Evolutionary conservation across 768 basidiomycete species (phyloP), one percentile per base, ranked within the genome.

Genomic region (Suillus luteus): DNA sequence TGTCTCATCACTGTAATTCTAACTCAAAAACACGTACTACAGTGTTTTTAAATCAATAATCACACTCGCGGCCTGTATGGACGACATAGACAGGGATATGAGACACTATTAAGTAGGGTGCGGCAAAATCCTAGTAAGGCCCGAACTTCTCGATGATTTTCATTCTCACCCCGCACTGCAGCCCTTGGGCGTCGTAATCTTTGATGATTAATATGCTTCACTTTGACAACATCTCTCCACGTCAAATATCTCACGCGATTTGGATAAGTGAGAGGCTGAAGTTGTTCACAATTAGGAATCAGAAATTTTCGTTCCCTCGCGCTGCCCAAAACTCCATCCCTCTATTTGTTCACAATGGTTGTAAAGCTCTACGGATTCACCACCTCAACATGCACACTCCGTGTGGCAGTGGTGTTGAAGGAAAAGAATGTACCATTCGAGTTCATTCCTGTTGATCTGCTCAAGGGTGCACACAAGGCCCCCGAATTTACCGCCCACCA

Each of bases 381-480:
- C 2, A 63, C 31, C 15, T 85, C 85, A 1, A 79, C 81, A 31
- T 83, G 79, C 78, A 83, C 84, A 1, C 79, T 75, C 22, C 81
- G 81, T n/a, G 87, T 86, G 17, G 83, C 79, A 5, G 65, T 75
- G 27, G 75, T 85, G 5, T 72, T 84, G 63, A 79, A 80, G 67
- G 87, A 89, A 74, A 84, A 84, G 68, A 71, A 80, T 5, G 75
- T 89, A 2, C 82, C 85, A 0, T 89, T 83, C 71, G 81, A 84
- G 67, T 72, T 87, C 59, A 62, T 80, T 59, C 48, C 60, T 17
- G 65, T 89, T 61, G 78, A 86, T 66, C 61, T 84, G 17, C 27
- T 52, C 62, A 79, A 79, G 55, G 69, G 64, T 33, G 79, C 79
- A 67, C 83, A 86, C 68, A 87, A 86, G 72, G 41, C 75, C 0